Conservation (phyloP, 1,139 yeast species). For the Yamadazyma mexicana region DNA sequence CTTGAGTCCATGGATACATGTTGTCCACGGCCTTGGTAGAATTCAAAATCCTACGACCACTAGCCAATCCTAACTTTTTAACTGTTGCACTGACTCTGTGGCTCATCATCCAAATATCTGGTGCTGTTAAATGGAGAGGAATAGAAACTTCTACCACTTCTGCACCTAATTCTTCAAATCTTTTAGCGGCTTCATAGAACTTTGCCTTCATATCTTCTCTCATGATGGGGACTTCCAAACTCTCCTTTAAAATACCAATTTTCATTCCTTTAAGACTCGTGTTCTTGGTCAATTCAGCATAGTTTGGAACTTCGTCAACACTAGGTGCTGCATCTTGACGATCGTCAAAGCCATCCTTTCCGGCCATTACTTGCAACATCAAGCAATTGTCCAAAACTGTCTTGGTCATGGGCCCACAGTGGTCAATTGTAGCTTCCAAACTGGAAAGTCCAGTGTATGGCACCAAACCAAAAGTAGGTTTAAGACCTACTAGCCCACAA, state of each 20-base stretch:
- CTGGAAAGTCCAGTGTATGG: conserved; percentile 17
- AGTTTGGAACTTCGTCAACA: conserved; percentile 22
- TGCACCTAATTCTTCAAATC: conserved; percentile 15
- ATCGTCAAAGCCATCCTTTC: conserved; percentile 17
- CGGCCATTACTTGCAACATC: conserved; percentile 16
- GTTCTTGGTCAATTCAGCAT: conserved; percentile 6
- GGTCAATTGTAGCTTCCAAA: conserved; percentile 17
- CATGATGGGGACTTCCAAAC: conserved; percentile 15
- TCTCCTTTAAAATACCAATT: conserved; percentile 16
- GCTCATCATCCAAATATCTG: conserved; percentile 18
- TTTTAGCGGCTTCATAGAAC: conserved; percentile 12
- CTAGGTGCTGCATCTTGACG: conserved; percentile 24
- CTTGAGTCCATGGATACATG: conserved; percentile 19
- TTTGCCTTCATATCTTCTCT: conserved; percentile 10
- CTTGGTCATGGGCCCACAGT: conserved; percentile 15
- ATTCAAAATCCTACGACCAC: conserved; percentile 11
- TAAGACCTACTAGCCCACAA: conserved; percentile 16
- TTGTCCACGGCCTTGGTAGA: conserved; percentile 10
- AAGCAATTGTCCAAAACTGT: conserved; percentile 13
- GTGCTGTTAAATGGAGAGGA: conserved; percentile 15
- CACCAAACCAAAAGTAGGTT: conserved; percentile 17
- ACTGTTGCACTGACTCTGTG: conserved; percentile 13
- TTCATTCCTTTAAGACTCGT: conserved; percentile 13
- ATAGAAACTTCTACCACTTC: conserved; percentile 15
- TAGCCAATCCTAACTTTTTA: conserved; percentile 17